phyloP scores from a whole-genome alignment of 129 eudicot genomes.

The Tagetes patula region DNA sequence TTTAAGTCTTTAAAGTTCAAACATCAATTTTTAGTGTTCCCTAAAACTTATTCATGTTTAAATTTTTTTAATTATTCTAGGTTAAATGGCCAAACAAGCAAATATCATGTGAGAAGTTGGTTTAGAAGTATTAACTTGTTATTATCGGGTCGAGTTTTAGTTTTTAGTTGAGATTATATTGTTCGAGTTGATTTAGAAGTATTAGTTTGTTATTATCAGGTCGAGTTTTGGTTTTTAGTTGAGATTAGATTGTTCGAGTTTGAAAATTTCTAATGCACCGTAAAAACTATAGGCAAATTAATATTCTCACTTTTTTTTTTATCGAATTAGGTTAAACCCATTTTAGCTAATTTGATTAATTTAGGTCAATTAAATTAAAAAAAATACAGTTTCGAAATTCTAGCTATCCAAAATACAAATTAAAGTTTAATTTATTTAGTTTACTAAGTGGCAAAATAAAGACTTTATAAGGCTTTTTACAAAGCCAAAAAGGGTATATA shows the following conservation, averaged over 20 bases:
- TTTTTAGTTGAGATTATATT: neutral
- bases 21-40: conserved; percentile 6
- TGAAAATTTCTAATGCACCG: neutral
- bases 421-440: too few relatives aligned
- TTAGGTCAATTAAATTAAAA: too few relatives aligned
- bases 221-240: neutral
- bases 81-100: neutral
- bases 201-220: too few relatives aligned
- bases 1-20: neutral
- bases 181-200: neutral
- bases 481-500: too few relatives aligned
- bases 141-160: neutral
- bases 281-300: neutral
- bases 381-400: too few relatives aligned
- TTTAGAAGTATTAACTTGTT: too few relatives aligned
- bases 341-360: neutral
- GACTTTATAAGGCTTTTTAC: too few relatives aligned
- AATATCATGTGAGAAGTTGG: neutral
- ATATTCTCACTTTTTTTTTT: neutral
- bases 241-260: neutral
- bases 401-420: too few relatives aligned
- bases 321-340: neutral
- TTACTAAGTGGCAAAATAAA: too few relatives aligned
- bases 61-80: neutral
- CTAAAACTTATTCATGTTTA: neutral